Conservation (phyloP, 768 basidiomycete species). For the Boletus insuetus region DNA sequence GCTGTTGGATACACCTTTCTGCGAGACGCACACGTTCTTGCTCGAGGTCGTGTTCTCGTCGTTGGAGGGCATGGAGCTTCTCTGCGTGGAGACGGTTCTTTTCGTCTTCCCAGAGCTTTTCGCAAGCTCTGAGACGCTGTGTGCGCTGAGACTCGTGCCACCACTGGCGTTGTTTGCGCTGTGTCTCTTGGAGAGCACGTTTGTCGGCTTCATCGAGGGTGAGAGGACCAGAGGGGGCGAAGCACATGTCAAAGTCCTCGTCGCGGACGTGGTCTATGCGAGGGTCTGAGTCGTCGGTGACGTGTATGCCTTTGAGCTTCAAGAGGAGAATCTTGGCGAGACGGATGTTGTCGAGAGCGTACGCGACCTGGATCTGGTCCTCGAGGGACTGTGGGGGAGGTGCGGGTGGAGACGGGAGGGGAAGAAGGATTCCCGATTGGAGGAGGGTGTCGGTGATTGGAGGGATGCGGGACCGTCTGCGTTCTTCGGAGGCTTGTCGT, state of each 20-base stretch:
- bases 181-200: constrained; percentile 37
- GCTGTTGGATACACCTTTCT: constrained; percentile 10
- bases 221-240: constrained; percentile 38
- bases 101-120: constrained; percentile 47
- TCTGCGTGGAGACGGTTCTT: constrained; percentile 43
- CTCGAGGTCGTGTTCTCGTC: constrained; percentile 31
- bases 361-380: constrained; percentile 66
- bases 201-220: constrained; percentile 41
- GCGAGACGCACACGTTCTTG: constrained; percentile 27
- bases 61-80: constrained; percentile 32
- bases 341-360: constrained; percentile 64
- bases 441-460: too few species aligned
- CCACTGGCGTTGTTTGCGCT: constrained; percentile 35
- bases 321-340: constrained; percentile 64
- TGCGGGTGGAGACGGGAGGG: neutral
- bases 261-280: constrained; percentile 58
- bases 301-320: constrained; percentile 57
- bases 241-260: constrained; percentile 42
- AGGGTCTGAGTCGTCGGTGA: constrained; percentile 57
- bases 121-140: constrained; percentile 44
- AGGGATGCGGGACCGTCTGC: constrained; percentile 15
- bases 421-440: too few species aligned
- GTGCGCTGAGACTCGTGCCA: constrained; percentile 33
- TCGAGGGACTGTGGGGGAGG: constrained; percentile 37
- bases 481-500: constrained; percentile 42